Conservation (phyloP, 2,329 filamentous ascomycete genomes). For the Neofusicoccum laricinum region DNA sequence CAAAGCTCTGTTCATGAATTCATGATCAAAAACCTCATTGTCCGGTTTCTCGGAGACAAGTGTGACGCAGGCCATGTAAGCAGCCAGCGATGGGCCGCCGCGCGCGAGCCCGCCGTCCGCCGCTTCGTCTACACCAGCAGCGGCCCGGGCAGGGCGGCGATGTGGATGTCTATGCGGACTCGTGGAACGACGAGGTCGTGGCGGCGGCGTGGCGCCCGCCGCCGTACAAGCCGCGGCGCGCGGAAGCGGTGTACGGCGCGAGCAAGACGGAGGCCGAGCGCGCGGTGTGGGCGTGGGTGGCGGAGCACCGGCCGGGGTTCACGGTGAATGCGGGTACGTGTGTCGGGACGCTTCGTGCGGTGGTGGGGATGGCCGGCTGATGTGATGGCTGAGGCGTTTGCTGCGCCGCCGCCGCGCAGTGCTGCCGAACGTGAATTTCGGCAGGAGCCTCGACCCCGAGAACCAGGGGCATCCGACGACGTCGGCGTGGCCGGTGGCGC, state of each 20-base stretch:
- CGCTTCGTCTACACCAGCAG: slow-evolving; percentile 46
- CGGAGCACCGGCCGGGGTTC: slow-evolving; percentile 44
- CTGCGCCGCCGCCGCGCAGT: too few species aligned
- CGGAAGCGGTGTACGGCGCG: slow-evolving; percentile 41
- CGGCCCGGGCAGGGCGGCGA: slow-evolving; percentile 33
- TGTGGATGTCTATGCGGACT: slow-evolving; percentile 23
- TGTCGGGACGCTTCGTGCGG: not conserved
- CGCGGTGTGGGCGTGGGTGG: slow-evolving; percentile 46
- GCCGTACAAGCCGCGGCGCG: slow-evolving; percentile 25
- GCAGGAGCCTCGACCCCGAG: slow-evolving; percentile 17
- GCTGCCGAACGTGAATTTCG: slow-evolving; percentile 19
- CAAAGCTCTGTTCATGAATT: too few species aligned
- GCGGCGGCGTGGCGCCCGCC: slow-evolving; percentile 27
- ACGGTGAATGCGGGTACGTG: slow-evolving; percentile 37
- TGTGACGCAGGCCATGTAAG: too few species aligned
- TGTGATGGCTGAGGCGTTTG: too few species aligned
- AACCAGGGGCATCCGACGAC: slow-evolving; percentile 22
- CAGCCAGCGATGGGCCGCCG: too few species aligned
- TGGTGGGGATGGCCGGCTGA: not conserved
- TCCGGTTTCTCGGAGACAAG: too few species aligned
- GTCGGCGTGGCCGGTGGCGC: slow-evolving; percentile 16
- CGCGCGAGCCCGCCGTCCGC: too few species aligned
- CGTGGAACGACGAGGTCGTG: slow-evolving; percentile 36
- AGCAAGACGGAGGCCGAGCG: slow-evolving; percentile 49
- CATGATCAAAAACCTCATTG: too few species aligned